These are phyloP conservation scores for Azolla pinnata DNA, from an alignment of 75 land plant genomes.

Conservation along the genomic window DNA sequence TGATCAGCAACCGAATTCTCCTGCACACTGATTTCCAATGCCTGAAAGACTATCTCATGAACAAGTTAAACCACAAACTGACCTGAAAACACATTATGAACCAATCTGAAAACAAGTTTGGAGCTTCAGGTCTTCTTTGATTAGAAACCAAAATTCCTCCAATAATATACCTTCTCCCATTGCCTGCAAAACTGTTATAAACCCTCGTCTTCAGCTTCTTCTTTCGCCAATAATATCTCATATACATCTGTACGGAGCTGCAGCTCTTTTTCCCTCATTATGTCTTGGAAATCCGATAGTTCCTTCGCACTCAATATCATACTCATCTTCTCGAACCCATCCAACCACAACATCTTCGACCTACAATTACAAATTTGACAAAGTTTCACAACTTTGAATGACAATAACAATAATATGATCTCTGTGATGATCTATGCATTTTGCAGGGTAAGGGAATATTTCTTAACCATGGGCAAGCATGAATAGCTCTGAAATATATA, in stretches of 20 bases:
- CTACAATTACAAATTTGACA: too few species aligned
- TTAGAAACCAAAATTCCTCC: background rate
- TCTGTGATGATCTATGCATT: too few species aligned
- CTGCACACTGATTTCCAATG: too few species aligned
- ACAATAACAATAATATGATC: background rate
- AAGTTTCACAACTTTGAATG: too few species aligned
- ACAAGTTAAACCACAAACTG: background rate
- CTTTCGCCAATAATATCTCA: conserved; percentile 90
- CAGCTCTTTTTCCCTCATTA: conserved; percentile 94
- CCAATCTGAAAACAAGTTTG: too few species aligned
- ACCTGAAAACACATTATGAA: too few species aligned
- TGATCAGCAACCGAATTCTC: too few species aligned
- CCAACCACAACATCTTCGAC: conserved; percentile 94
- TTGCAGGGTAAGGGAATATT: too few species aligned
- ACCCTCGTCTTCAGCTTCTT: conserved; percentile 8
- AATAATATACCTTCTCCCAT: background rate
- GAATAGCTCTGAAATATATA: conserved; percentile 85
- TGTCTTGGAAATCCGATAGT: conserved; percentile 88
- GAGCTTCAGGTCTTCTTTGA: too few species aligned
- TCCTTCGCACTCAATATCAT: conserved; percentile 64
- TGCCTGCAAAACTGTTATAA: background rate
- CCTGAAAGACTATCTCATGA: background rate
- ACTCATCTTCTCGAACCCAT: conserved; percentile 74
- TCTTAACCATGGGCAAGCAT: conserved; percentile 96
- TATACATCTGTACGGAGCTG: conserved; percentile 88